Conservation (phyloP, 768 basidiomycete genomes). For the Asterophora lycoperdoides region DNA sequence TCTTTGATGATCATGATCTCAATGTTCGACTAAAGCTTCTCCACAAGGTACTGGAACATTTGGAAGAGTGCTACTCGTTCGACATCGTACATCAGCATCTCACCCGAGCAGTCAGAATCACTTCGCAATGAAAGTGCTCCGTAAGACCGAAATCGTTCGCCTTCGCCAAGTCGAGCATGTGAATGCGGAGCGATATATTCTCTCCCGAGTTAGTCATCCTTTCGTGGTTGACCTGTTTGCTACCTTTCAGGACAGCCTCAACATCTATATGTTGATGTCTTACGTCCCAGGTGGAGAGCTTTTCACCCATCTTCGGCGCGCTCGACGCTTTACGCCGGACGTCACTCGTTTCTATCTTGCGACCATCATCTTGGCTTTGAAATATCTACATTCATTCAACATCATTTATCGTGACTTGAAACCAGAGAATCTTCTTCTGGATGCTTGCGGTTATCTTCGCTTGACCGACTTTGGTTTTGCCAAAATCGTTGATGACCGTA, state of each 20-base stretch:
- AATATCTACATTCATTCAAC: conserved; percentile 92
- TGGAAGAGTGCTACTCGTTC: conserved; percentile 87
- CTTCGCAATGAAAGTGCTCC: conserved; percentile 88
- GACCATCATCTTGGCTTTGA: conserved; percentile 90
- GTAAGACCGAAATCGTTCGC: conserved; percentile 80
- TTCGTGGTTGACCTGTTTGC: conserved; percentile 97
- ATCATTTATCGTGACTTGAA: conserved; percentile 99
- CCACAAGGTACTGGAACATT: conserved; percentile 90
- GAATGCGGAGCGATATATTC: conserved; percentile 91
- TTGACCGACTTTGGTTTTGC: conserved; percentile 99
- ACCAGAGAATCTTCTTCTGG: conserved; percentile 96
- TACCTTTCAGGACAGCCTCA: conserved; percentile 92
- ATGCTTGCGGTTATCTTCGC: conserved; percentile 88
- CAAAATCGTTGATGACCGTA: conserved; percentile 95
- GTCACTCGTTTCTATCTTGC: conserved; percentile 98
- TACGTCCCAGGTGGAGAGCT: conserved; percentile 97
- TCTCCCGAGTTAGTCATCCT: conserved; percentile 87
- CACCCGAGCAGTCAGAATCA: conserved; percentile 50
- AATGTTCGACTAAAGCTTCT: conserved; percentile 7
- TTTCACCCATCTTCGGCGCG: conserved; percentile 93
- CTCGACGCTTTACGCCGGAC: conserved; percentile 92
- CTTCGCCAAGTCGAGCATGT: conserved; percentile 97
- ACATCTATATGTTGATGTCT: conserved; percentile 97
- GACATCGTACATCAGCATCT: conserved; percentile 52
- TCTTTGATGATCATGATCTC: conserved; percentile 4